phyloP scores from a whole-genome alignment of 2,329 filamentous ascomycete genomes.

The Neonectria hederae region DNA sequence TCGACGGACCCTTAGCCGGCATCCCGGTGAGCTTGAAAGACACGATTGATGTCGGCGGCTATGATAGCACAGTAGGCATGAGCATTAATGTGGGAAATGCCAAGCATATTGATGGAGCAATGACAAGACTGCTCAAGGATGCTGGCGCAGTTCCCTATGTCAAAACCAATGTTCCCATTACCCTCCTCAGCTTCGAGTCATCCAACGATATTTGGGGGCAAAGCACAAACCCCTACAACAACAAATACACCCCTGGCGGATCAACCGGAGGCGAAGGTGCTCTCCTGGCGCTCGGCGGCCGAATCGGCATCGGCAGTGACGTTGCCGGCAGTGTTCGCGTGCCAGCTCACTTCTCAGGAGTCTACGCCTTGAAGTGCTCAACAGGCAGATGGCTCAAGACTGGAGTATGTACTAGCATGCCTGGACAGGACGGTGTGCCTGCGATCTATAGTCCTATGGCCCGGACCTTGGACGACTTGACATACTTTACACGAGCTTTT shows the following conservation, averaged over 20 bases:
- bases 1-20: constrained; percentile 84
- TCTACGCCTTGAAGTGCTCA: constrained; percentile 87
- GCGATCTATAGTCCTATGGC: constrained; percentile 95
- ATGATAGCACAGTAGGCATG: constrained; percentile 85
- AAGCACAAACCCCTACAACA: constrained; percentile 83
- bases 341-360: constrained; percentile 89
- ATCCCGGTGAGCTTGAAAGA: constrained; percentile 90
- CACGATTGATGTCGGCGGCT: constrained; percentile 80
- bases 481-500: constrained; percentile 83
- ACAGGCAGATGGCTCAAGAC: constrained; percentile 91
- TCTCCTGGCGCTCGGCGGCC: constrained; percentile 80
- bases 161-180: constrained; percentile 91
- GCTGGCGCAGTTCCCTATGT: constrained; percentile 90
- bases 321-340: constrained; percentile 89
- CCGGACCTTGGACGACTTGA: constrained; percentile 81
- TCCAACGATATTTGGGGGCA: constrained; percentile 83
- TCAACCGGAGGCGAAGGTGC: constrained; percentile 89
- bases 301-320: constrained; percentile 90
- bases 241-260: constrained; percentile 86
- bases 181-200: constrained; percentile 86
- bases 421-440: constrained; percentile 88
- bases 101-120: constrained; percentile 71
- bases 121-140: constrained; percentile 82
- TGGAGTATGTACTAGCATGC: constrained; percentile 87
- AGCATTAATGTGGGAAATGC: constrained; percentile 77